These are phyloP conservation scores for Apophysomyces ossiformis DNA, from an alignment of 371 early-diverging fungal genomes.

Conservation along the genomic window DNA sequence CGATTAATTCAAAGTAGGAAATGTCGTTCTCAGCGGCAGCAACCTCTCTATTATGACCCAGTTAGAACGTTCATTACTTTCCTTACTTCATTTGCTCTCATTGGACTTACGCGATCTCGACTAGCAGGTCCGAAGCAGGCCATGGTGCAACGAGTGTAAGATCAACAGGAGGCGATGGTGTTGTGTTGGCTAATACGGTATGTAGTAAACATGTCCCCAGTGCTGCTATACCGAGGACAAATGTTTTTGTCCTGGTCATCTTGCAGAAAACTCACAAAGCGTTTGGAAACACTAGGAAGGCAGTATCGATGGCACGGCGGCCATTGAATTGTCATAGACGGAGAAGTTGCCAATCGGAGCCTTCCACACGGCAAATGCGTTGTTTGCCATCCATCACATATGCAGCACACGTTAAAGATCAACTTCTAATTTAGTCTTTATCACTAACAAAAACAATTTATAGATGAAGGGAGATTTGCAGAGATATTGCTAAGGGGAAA, in stretches of 20 bases:
- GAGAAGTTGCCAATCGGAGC: too few species aligned
- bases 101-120: slow-evolving; percentile 65
- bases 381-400: too few species aligned
- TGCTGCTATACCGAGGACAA: slow-evolving; percentile 16
- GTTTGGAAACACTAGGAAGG: background rate
- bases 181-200: background rate
- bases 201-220: background rate
- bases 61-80: background rate
- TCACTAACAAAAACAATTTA: too few species aligned
- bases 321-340: background rate
- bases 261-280: slow-evolving; percentile 2
- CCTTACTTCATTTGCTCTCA: background rate
- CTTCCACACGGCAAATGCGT: too few species aligned
- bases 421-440: too few species aligned
- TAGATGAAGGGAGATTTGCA: too few species aligned
- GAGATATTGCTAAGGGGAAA: too few species aligned
- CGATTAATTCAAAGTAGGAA: slow-evolving; percentile 62
- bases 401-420: too few species aligned
- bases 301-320: background rate
- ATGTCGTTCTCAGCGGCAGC: slow-evolving; percentile 65
- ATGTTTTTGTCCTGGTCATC: background rate
- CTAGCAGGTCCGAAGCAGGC: slow-evolving; percentile 57
- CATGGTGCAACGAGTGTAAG: slow-evolving; percentile 61
- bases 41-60: slow-evolving; percentile 54
- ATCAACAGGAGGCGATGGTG: slow-evolving; percentile 56